Evolutionary conservation across 371 early-diverging fungal species (phyloP).

Genomic region (Mucor racemosus): DNA sequence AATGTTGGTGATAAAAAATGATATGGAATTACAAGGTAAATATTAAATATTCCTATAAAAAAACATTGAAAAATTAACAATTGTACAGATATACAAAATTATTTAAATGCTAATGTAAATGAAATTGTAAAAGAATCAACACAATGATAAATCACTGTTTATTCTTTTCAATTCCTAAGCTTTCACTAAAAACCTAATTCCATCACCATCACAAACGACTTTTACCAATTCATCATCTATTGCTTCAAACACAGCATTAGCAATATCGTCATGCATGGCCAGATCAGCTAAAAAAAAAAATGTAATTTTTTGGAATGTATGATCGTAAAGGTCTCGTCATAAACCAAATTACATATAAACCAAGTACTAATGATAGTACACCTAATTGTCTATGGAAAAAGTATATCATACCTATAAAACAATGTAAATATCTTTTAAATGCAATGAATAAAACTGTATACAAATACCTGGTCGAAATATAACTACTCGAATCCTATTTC

Average conservation of each 20-base stretch:
- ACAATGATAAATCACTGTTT: not conserved
- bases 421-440: not conserved
- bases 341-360: not conserved
- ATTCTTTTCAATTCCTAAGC: not conserved
- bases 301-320: not conserved
- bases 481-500: not conserved
- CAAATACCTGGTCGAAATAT: not conserved
- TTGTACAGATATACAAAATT: constrained; percentile 12
- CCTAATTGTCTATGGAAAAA: not conserved
- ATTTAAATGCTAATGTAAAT: constrained; percentile 5
- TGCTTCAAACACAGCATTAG: not conserved
- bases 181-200: not conserved
- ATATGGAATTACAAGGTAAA: constrained; percentile 33
- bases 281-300: not conserved
- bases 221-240: not conserved
- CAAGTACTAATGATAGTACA: not conserved
- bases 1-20: constrained; percentile 18
- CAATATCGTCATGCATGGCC: not conserved
- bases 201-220: not conserved
- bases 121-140: constrained; percentile 4
- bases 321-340: not conserved
- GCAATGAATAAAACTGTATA: not conserved
- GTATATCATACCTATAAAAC: not conserved
- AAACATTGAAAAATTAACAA: no score
- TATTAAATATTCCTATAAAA: not conserved